A percentile compares a stretch with the other conserved stretches of the same genome.
Conservation (phyloP, 2,329 filamentous ascomycete genomes). For the Byssothecium circinans region DNA sequence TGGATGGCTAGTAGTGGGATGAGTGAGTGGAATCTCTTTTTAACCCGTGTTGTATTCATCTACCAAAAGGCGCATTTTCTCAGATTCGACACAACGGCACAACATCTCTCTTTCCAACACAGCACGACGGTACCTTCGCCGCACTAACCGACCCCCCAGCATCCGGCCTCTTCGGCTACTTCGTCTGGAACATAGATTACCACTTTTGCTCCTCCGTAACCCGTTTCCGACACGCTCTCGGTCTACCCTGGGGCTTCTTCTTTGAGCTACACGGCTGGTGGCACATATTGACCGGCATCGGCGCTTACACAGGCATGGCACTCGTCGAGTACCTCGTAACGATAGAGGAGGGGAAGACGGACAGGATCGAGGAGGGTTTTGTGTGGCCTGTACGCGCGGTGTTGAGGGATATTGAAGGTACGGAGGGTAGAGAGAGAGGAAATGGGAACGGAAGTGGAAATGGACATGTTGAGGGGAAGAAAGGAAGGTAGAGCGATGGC, state of each 20-base stretch:
- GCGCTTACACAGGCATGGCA: constrained; percentile 50
- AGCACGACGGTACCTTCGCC: too few species aligned
- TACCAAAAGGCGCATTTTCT: too few species aligned
- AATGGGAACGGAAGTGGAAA: not conserved
- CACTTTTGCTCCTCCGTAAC: constrained; percentile 56
- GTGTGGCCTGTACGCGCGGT: constrained; percentile 40
- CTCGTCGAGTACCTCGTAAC: constrained; percentile 42
- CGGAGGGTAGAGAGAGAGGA: not conserved
- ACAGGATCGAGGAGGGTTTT: constrained; percentile 35
- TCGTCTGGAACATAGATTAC: constrained; percentile 61
- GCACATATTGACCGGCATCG: constrained; percentile 62
- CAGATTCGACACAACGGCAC: too few species aligned
- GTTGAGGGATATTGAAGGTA: constrained; percentile 29
- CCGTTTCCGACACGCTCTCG: constrained; percentile 48
- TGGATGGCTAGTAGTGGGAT: constrained; percentile 33
- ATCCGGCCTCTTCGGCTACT: constrained; percentile 51
- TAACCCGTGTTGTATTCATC: not conserved
- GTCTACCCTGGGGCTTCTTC: constrained; percentile 58
- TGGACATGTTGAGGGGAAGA: constrained; percentile 18
- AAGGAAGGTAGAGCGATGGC: constrained; percentile 11
- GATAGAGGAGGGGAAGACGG: constrained; percentile 29
- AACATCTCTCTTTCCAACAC: too few species aligned
- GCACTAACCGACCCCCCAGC: not conserved
- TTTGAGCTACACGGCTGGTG: constrained; percentile 67
- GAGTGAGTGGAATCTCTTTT: constrained; percentile 16